Evolutionary conservation across 2,329 filamentous ascomycete species (phyloP), one percentile per base, ranked within the genome.

Genomic region (Aureobasidium lini): DNA sequence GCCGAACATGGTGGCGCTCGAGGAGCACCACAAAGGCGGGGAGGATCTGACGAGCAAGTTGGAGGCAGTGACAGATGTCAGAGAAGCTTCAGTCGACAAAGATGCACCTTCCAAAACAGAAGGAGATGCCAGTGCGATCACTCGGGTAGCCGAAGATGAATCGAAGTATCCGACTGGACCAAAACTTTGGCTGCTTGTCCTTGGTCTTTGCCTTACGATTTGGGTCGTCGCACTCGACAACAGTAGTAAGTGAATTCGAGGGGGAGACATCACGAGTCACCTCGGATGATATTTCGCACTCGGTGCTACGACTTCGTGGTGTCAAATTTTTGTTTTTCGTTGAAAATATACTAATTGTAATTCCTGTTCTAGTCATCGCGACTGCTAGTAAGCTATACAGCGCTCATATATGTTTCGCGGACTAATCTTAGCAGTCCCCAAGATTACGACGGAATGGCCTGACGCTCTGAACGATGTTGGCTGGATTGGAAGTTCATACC

Each of bases 401-500:
- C 5, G 32, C 31, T 23, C 5, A 16, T 18, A 13, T 1, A 16
- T 3, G 11, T 5, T 10, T 15, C 37, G 9, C 5, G 6, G 6
- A 57, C 52, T 57, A 16, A 49, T 28, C 6, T n/a, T 7, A 36
- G 15, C 44, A 59, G 56, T 75, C 15, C 73, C 74, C 0, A 64
- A 66, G 8, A 75, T 76, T 46, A 75, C 73, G 3, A 67, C 72
- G 48, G 67, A 76, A 16, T 77, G 77, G 64, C 56, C 56, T 16
- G 59, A 75, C 46, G 68, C 66, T 7, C 66, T 77, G 0, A 64
- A 72, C 29, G 69, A 76, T 23, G 71, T 76, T 4, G 68, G 69
- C 15, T 77, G 75, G 75, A 71, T 71, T 56, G 69, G 66, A 9
- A 67, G 64, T 8, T 70, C 75, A 0, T 80, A 77, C 66, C 72